Evolutionary conservation across 1,139 yeast species (phyloP).

Genomic region (Kodamaea arcana): DNA sequence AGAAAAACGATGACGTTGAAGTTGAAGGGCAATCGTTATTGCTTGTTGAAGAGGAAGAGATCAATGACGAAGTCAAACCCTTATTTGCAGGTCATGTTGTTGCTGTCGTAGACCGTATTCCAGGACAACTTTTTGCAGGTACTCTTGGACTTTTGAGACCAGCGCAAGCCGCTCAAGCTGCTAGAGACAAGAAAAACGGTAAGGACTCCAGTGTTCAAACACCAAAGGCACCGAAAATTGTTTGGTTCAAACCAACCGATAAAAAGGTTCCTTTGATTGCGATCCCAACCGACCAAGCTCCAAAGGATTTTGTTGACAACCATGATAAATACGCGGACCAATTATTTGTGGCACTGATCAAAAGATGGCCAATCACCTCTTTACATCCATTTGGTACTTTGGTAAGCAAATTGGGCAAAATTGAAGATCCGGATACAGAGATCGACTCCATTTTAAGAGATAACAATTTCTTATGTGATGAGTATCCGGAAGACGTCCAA

Average conservation of each 20-base stretch:
- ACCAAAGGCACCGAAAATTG: slow-evolving; percentile 79
- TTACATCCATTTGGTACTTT: slow-evolving; percentile 96
- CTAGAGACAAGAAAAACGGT: slow-evolving; percentile 61
- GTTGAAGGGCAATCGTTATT: slow-evolving; percentile 95
- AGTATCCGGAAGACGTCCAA: slow-evolving; percentile 57
- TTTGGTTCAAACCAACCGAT: slow-evolving; percentile 98
- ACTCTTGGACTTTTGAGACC: slow-evolving; percentile 92
- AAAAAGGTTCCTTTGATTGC: slow-evolving; percentile 97
- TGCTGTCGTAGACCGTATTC: slow-evolving; percentile 95
- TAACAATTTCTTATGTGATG: slow-evolving; percentile 86
- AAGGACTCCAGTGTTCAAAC: slow-evolving; percentile 46
- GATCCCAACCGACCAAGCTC: slow-evolving; percentile 97
- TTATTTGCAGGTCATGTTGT: slow-evolving; percentile 97
- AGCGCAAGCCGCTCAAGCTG: slow-evolving; percentile 89
- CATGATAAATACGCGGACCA: slow-evolving; percentile 80
- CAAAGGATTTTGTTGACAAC: slow-evolving; percentile 89
- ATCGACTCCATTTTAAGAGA: slow-evolving; percentile 88
- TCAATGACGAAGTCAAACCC: slow-evolving; percentile 89
- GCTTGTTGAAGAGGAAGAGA: slow-evolving; percentile 91
- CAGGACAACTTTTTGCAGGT: slow-evolving; percentile 93
- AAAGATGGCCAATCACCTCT: slow-evolving; percentile 98
- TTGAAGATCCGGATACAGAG: slow-evolving; percentile 75
- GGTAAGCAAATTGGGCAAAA: slow-evolving; percentile 79
- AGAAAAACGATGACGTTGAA: slow-evolving; percentile 96
- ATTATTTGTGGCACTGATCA: slow-evolving; percentile 88